A percentile compares a stretch with the other conserved stretches of the same genome.
Evolutionary conservation across 306 rosid species (phyloP).

Genomic region (Trifolium pratense): DNA sequence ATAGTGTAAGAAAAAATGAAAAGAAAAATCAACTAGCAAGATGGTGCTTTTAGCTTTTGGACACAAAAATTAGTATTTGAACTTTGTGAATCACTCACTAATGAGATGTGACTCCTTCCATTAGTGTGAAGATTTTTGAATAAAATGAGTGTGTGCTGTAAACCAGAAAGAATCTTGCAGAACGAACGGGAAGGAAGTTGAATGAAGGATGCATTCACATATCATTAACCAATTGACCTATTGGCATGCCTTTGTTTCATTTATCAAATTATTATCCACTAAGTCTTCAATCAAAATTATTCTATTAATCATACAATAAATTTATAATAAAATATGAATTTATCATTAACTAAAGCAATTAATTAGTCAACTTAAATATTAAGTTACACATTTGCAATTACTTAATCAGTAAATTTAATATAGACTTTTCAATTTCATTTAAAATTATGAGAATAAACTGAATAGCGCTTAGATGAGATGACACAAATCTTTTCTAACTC

Average conservation of each 20-base stretch:
- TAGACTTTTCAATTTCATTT: conserved; percentile 19
- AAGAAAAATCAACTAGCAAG: background rate
- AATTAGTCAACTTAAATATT: conserved; percentile 4
- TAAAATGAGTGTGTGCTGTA: background rate
- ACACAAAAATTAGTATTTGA: conserved; percentile 28
- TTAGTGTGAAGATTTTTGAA: conserved; percentile 26
- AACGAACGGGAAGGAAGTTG: conserved; percentile 33
- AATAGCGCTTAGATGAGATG: too few relatives aligned
- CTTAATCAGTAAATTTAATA: conserved; percentile 18
- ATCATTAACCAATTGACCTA: conserved; percentile 41
- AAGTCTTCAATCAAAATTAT: conserved; percentile 36
- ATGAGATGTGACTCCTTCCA: conserved; percentile 40
- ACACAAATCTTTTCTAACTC: too few relatives aligned
- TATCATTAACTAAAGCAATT: background rate
- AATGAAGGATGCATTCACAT: conserved; percentile 29
- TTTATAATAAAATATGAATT: background rate
- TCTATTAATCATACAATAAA: conserved; percentile 16
- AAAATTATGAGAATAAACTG: too few relatives aligned
- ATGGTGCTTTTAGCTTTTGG: conserved; percentile 34
- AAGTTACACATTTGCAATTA: conserved; percentile 30
- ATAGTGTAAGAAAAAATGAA: background rate
- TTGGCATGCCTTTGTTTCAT: conserved; percentile 43
- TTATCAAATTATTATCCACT: conserved; percentile 44
- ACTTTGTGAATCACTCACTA: conserved; percentile 38
- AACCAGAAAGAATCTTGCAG: conserved; percentile 25